These are phyloP conservation scores for Eutypella sp. DNA, from an alignment of 2,329 filamentous ascomycete species.

Conservation along the genomic window DNA sequence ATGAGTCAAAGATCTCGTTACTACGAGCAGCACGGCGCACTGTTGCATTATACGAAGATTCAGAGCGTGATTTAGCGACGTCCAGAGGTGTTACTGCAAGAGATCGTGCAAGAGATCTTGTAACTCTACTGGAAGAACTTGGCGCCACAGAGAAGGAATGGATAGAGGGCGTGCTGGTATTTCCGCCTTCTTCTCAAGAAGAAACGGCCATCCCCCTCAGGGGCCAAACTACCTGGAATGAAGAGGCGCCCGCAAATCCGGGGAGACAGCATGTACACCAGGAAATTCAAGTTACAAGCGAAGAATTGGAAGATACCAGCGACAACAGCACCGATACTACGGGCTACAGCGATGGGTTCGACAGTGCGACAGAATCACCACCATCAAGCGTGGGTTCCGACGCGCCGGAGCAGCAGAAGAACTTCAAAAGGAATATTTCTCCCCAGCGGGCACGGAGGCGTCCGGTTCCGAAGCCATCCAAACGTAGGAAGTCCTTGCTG, in stretches of 20 bases:
- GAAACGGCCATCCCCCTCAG: not conserved
- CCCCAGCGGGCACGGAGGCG: too few species aligned
- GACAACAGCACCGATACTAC: not conserved
- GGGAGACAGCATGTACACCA: not conserved
- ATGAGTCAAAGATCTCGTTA: not conserved
- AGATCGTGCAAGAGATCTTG: slow-evolving; percentile 3
- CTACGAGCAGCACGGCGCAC: not conserved
- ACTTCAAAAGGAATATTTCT: too few species aligned
- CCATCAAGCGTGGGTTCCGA: too few species aligned
- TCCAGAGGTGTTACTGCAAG: not conserved
- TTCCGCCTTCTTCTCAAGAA: not conserved
- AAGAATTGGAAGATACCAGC: not conserved
- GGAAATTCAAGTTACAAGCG: not conserved
- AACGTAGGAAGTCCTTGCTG: not conserved
- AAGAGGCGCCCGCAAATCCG: too few species aligned
- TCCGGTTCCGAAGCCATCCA: not conserved
- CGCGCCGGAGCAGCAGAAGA: too few species aligned
- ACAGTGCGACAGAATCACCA: not conserved
- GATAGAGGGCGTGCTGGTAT: not conserved
- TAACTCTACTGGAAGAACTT: slow-evolving; percentile 4
- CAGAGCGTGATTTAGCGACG: not conserved
- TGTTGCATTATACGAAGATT: not conserved
- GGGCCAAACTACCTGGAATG: too few species aligned
- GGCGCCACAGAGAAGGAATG: slow-evolving; percentile 8
- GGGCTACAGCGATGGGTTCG: not conserved